These are phyloP conservation scores for Ogataea kodamae DNA, from an alignment of 805 yeast genomes.

Conservation along the genomic window DNA sequence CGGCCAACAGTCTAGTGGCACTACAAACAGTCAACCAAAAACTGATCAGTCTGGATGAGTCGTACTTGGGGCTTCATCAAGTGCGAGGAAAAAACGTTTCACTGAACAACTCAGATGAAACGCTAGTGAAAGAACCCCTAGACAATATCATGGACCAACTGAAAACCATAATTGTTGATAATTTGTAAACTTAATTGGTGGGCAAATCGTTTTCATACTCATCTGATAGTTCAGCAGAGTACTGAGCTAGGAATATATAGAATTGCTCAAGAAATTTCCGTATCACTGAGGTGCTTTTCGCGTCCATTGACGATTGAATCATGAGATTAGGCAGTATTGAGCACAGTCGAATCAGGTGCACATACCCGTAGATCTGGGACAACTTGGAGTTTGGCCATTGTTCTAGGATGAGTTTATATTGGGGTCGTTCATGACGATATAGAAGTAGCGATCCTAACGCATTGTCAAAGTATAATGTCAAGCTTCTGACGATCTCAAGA, in stretches of 20 bases:
- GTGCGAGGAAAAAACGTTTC: background rate
- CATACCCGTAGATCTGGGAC: slow-evolving; percentile 66
- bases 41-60: slow-evolving; percentile 51
- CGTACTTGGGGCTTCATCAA: slow-evolving; percentile 54
- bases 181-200: slow-evolving; percentile 11
- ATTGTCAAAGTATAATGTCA: slow-evolving; percentile 70
- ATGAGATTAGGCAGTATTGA: slow-evolving; percentile 81
- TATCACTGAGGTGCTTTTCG: slow-evolving; percentile 57
- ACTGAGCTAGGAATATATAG: slow-evolving; percentile 46
- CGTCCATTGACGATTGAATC: slow-evolving; percentile 75
- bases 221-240: slow-evolving; percentile 38
- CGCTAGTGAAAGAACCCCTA: slow-evolving; percentile 9
- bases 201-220: slow-evolving; percentile 52
- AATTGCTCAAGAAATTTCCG: slow-evolving; percentile 53
- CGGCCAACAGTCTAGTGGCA: slow-evolving; percentile 46
- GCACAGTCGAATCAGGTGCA: slow-evolving; percentile 75
- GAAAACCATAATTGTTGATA: slow-evolving; percentile 17
- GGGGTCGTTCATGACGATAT: slow-evolving; percentile 75
- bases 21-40: slow-evolving; percentile 39
- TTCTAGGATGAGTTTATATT: slow-evolving; percentile 52
- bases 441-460: slow-evolving; percentile 65
- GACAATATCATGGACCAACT: slow-evolving; percentile 10
- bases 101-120: slow-evolving; percentile 17
- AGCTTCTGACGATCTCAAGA: slow-evolving; percentile 67
- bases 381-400: slow-evolving; percentile 15